Conservation (phyloP, 345 rosid genomes). For the Aegle marmelos region DNA sequence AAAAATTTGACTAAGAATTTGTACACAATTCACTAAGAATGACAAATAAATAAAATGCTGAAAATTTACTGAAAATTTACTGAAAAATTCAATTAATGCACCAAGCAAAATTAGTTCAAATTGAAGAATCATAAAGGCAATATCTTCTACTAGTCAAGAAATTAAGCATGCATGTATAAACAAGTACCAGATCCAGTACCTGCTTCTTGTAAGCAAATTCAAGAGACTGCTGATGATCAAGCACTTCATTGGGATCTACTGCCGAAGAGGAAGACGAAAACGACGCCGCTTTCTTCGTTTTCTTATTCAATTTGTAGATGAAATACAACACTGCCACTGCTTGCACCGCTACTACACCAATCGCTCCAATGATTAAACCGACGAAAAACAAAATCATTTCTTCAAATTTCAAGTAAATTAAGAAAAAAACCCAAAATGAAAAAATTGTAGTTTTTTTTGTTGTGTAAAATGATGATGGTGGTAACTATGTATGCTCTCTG, state of each 20-base stretch:
- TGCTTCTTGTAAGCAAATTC: conserved; percentile 44
- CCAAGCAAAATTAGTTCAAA: background rate
- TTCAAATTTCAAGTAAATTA: background rate
- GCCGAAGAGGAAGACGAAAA: conserved; percentile 9
- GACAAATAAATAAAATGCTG: background rate
- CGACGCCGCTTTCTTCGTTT: conserved; percentile 11
- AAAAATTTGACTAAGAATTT: background rate
- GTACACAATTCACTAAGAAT: background rate
- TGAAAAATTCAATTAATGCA: background rate
- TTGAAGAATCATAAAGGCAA: background rate
- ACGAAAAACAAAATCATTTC: conserved; percentile 22
- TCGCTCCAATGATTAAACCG: conserved; percentile 48
- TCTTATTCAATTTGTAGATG: conserved; percentile 36
- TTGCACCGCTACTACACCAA: conserved; percentile 33
- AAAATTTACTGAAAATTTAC: background rate
- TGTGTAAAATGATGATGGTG: background rate
- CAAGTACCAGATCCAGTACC: conserved; percentile 22
- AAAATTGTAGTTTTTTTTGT: background rate
- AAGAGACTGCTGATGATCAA: conserved; percentile 42
- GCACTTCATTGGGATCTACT: conserved; percentile 9
- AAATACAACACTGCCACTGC: conserved; percentile 31
- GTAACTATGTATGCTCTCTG: background rate
- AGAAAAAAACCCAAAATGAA: background rate
- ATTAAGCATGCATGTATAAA: too few species aligned
- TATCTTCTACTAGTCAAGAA: background rate